A percentile compares a stretch with the other conserved stretches of the same genome.
Conservation (phyloP, 139 green algal genomes). For the Gonium pectorale region DNA sequence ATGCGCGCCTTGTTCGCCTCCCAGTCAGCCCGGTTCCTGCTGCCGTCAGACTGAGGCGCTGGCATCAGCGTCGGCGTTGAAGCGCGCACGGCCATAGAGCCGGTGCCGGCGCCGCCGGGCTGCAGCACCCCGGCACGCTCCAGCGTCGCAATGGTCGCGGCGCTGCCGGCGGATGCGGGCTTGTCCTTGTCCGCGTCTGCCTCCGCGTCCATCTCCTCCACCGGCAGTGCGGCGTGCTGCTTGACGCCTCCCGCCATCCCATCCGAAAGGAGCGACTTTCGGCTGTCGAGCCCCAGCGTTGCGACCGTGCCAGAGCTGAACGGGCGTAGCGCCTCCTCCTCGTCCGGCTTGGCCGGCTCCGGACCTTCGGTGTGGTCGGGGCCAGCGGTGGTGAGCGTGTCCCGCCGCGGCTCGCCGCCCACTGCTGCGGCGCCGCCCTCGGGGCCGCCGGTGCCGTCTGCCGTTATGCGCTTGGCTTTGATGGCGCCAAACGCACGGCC, state of each 20-base stretch:
- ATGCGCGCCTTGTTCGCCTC: slow-evolving; percentile 13
- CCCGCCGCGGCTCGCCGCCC: slow-evolving; percentile 4
- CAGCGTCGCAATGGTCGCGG: slow-evolving; percentile 22
- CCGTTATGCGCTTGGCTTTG: background rate
- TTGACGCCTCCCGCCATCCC: slow-evolving; percentile 5
- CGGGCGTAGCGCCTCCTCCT: slow-evolving; percentile 21
- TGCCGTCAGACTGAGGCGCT: background rate
- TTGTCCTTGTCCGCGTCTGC: slow-evolving; percentile 7
- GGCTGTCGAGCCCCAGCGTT: slow-evolving; percentile 4
- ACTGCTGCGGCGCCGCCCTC: background rate
- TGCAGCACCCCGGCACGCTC: slow-evolving; percentile 9
- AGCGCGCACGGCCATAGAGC: background rate
- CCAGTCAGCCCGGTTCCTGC: background rate
- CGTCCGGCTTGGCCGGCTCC: background rate
- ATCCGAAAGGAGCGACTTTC: background rate
- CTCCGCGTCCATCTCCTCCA: slow-evolving; percentile 14
- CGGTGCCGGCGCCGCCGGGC: background rate
- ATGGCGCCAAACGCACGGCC: background rate
- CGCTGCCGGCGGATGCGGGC: slow-evolving; percentile 29
- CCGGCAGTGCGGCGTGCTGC: slow-evolving; percentile 11
- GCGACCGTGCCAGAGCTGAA: slow-evolving; percentile 19
- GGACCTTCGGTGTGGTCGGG: background rate
- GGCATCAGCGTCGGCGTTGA: background rate
- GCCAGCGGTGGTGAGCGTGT: background rate
- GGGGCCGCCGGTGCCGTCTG: too few relatives aligned